Evolutionary conservation across 177 flowering plant genomes (phyloP).

Genomic region (Vitis hybrid): DNA sequence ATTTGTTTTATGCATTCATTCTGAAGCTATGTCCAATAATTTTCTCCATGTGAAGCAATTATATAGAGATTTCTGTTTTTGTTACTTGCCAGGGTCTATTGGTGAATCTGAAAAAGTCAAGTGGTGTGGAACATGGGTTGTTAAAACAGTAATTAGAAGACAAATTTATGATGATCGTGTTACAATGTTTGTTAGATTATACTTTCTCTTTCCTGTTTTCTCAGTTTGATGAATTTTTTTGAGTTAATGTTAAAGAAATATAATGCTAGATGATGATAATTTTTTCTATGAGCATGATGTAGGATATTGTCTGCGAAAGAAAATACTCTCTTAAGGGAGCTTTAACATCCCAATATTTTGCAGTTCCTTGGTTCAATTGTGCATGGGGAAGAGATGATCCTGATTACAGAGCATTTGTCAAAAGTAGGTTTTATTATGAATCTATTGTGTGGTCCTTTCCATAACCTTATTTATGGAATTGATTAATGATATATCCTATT

Average conservation of each 20-base stretch:
- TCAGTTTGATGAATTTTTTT: neutral
- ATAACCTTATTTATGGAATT: no score
- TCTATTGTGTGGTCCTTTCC: no score
- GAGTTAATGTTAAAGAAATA: neutral
- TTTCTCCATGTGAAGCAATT: neutral
- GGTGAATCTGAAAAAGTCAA: conserved; percentile 58
- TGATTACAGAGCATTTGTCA: conserved; percentile 49
- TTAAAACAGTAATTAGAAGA: conserved; percentile 49
- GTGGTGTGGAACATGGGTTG: conserved; percentile 74
- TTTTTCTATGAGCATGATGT: conserved; percentile 10
- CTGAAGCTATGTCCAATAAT: neutral
- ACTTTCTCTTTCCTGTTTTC: neutral
- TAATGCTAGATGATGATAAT: conserved; percentile 2
- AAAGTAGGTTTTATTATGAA: no score
- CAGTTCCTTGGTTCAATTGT: conserved; percentile 64
- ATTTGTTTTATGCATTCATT: neutral
- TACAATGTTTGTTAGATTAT: conserved; percentile 28
- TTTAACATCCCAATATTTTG: conserved; percentile 65
- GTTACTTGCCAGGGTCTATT: conserved; percentile 36
- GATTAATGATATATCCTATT: no score
- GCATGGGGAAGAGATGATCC: conserved; percentile 48
- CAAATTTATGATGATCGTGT: conserved; percentile 30
- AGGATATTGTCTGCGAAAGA: conserved; percentile 56
- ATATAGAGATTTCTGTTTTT: neutral
- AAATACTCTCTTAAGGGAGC: conserved; percentile 44